phyloP scores from a whole-genome alignment of 352 stramenopile species.

The Phytophthora pisi region DNA sequence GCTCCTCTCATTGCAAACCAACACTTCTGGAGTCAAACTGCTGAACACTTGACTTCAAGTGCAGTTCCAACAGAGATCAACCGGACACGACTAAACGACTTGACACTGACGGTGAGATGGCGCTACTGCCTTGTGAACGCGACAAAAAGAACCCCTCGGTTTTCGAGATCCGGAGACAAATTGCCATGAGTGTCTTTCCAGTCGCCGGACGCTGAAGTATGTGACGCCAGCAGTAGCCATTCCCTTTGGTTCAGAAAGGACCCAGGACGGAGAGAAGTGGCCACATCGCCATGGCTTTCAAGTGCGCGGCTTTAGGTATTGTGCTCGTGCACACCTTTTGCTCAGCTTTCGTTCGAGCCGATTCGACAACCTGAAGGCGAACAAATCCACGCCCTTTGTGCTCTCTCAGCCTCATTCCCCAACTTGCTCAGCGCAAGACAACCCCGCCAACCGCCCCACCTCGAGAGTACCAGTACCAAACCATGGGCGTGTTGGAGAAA shows the following conservation, averaged over 20 bases:
- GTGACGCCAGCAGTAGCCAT: neutral
- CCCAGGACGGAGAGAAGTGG: neutral
- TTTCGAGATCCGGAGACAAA: neutral
- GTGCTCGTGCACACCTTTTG: neutral
- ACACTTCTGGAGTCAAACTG: neutral
- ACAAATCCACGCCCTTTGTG: neutral
- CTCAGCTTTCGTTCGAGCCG: neutral
- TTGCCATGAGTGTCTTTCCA: slow-evolving; percentile 3
- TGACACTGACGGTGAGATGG: neutral
- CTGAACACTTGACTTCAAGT: neutral
- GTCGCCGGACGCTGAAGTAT: neutral
- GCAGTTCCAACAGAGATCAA: neutral
- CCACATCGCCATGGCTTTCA: neutral
- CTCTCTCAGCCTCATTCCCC: neutral
- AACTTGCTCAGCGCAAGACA: slow-evolving; percentile 7
- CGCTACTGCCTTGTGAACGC: neutral
- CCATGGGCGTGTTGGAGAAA: slow-evolving; percentile 2
- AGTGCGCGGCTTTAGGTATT: neutral
- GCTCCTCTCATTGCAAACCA: neutral
- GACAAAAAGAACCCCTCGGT: neutral
- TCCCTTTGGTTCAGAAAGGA: neutral
- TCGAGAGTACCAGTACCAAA: neutral
- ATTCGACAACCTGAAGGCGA: too few relatives aligned
- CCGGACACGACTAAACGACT: neutral
- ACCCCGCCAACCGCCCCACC: neutral